Base-by-base conservation (phyloP, 805 yeast genomes). In the Metschnikowia kofuensis region DNA sequence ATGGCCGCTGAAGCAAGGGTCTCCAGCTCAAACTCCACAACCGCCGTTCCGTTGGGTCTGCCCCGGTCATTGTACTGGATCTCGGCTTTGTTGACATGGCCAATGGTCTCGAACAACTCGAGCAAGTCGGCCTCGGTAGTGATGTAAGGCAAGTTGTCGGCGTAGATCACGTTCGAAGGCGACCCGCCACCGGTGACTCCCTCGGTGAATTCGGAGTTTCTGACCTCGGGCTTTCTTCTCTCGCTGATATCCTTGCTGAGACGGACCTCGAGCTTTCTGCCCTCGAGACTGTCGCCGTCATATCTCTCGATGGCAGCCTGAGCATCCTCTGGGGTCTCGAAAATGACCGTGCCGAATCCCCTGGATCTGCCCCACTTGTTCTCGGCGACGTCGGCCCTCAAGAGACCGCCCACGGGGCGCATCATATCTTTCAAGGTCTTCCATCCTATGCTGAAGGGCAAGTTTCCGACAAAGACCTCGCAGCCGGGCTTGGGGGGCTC, bases 281-380 rank as follows among this genome's bases (percentile, higher is more conserved):
- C 97, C 44, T 85, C 86, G 49, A 86, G 65, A 40, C 79, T 86
- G 56, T 75, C 77, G 21, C 89, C 91, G 57, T 87, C 79, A 65
- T 83, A 85, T 62, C 69, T 74, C 37, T 76, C 82, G 53, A 90
- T 79, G 2, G 97, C 96, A 40, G 72, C 75, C 36, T 72, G 68
- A 16, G 95, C 96, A 53, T 80, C 90, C 49, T 82, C 89, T 12
- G 75, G 73, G 7, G 78, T 77, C 47, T 74, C 78, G 63, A 83
- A 90, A 21, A 82, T 77, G 29, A 90, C 96, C 10, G 87, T 85
- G 45, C 96, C 97, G 58, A 80, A 84, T 2, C 97, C 97, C 66
- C 84, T 80, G 7, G 96, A 87, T 58, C 86, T 82, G 27, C 96
- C 95, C 56, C 79, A 74, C 37, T 70, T 74, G 57, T 82, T 86